Evolutionary conservation across 2,329 filamentous ascomycete genomes (phyloP), one percentile per base, ranked within the genome.

Genomic region (Penicillium rolfsii): DNA sequence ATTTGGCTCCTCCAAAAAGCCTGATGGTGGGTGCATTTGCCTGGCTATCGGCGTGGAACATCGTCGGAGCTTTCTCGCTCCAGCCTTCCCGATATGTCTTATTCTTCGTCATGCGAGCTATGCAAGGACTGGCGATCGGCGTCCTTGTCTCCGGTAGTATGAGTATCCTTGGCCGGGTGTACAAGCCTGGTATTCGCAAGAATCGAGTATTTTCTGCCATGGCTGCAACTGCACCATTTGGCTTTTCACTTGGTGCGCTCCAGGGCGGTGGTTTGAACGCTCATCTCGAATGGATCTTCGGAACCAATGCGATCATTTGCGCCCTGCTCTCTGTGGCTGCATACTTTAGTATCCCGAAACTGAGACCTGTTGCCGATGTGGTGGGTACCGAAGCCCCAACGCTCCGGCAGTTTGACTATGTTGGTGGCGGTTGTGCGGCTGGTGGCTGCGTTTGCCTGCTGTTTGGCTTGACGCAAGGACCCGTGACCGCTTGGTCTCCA

Each of bases 381-480:
- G 69, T 69, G 40, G 72, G 70, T 59, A 66, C 62, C 19, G 68
- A 73, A 65, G 67, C 64, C 5, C 63, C 74, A 62, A 57, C 68
- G 58, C 64, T 79, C 8, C 69, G 70, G 7, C 68, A 74, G 45
- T 74, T 74, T 46, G 71, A 74, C 46, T 78, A 73, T 22, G 67
- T 79, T 5, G 84, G 83, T 11, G 78, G 78, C 5, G 60, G 76
- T 4, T 74, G 78, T 3, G 84, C 84, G 5, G 77, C 85, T 5
- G 74, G 75, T 3, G 82, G 79, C 6, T 76, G 85, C 58, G 77
- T 85, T 2, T 76, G 85, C n/a, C 77, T 86, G 64, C 84, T 86
- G 58, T 83, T 86, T 55, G 82, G 83, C 0, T 83, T 83, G 73
- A 86, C 85, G 41, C 82, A 84, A 66, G 82, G 81, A 2, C 78